Percentiles rank a stretch among this genome's conserved stretches.
phyloP scores from a whole-genome alignment of 768 basidiomycete species.

The Termitomyces sp. region DNA sequence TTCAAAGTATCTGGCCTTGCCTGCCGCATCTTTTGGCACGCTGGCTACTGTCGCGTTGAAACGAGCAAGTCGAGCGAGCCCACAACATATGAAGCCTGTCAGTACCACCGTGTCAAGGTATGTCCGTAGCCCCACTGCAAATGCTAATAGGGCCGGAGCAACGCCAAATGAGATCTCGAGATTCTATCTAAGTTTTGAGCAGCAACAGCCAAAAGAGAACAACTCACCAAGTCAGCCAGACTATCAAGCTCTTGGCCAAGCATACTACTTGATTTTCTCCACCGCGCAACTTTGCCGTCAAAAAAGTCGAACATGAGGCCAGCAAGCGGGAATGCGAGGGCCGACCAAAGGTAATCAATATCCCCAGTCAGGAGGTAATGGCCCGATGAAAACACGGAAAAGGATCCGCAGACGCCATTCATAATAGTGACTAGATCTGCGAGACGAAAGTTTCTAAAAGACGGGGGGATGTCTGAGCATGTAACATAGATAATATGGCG shows the following conservation, averaged over 20 bases:
- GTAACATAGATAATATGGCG: slow-evolving; percentile 9
- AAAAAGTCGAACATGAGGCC: slow-evolving; percentile 98
- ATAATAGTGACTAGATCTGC: slow-evolving; percentile 98
- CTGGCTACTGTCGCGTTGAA: slow-evolving; percentile 98
- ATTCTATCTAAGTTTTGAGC: slow-evolving; percentile 2
- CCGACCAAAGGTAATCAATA: slow-evolving; percentile 75
- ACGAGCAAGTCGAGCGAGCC: slow-evolving; percentile 92
- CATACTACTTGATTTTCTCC: slow-evolving; percentile 94
- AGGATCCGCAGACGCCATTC: slow-evolving; percentile 97
- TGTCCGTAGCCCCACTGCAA: slow-evolving; percentile 85
- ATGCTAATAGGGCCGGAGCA: slow-evolving; percentile 90
- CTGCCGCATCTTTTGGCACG: slow-evolving; percentile 78
- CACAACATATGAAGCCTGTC: slow-evolving; percentile 90
- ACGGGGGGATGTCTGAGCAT: slow-evolving; percentile 6
- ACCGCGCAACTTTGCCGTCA: slow-evolving; percentile 96
- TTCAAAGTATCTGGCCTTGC: slow-evolving; percentile 95
- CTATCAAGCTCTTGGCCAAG: slow-evolving; percentile 97
- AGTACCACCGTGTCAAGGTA: slow-evolving; percentile 86
- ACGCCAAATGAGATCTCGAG: slow-evolving; percentile 94
- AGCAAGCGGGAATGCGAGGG: slow-evolving; percentile 83
- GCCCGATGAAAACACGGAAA: slow-evolving; percentile 91
- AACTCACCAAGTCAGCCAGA: slow-evolving; percentile 85
- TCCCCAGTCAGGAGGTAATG: slow-evolving; percentile 81
- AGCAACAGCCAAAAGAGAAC: slow-evolving; percentile 1
- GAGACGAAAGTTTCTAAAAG: slow-evolving; percentile 85